Percentiles rank a stretch among this genome's conserved stretches.
phyloP scores from a whole-genome alignment of 1,139 yeast species.

The Nakaseomyces nivariensis region DNA sequence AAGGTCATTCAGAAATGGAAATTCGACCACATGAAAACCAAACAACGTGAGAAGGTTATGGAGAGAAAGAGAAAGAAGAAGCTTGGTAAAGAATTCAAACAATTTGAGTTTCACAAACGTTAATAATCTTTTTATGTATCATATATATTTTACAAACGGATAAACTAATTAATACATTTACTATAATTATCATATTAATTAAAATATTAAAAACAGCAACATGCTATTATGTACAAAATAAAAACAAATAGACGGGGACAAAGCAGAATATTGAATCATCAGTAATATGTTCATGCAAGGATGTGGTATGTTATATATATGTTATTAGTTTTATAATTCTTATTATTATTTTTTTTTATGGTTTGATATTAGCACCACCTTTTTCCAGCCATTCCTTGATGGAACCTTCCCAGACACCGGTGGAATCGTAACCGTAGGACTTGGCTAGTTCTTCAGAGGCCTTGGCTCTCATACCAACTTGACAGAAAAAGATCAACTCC shows the following conservation, averaged over 20 bases:
- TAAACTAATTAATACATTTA: neutral
- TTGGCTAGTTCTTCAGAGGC: slow-evolving; percentile 88
- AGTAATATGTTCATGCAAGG: too few species aligned
- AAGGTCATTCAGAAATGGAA: slow-evolving; percentile 82
- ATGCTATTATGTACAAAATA: neutral
- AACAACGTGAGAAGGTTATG: slow-evolving; percentile 78
- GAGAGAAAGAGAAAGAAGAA: slow-evolving; percentile 91
- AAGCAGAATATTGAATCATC: neutral
- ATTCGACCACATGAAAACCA: slow-evolving; percentile 72
- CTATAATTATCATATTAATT: neutral
- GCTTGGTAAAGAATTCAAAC: slow-evolving; percentile 81
- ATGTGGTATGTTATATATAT: too few species aligned
- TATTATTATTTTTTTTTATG: slow-evolving; percentile 2
- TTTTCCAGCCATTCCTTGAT: slow-evolving; percentile 62
- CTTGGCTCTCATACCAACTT: slow-evolving; percentile 84
- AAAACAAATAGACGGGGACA: neutral
- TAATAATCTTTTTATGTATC: slow-evolving; percentile 4
- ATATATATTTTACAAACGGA: neutral
- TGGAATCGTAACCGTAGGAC: slow-evolving; percentile 73
- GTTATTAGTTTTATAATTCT: too few species aligned
- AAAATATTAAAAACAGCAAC: neutral
- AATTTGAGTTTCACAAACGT: slow-evolving; percentile 47
- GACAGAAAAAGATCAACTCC: slow-evolving; percentile 81
- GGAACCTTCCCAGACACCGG: slow-evolving; percentile 76
- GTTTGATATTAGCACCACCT: slow-evolving; percentile 11